Conservation (phyloP, 148 eudicot species). For the Camellia granthamiana region DNA sequence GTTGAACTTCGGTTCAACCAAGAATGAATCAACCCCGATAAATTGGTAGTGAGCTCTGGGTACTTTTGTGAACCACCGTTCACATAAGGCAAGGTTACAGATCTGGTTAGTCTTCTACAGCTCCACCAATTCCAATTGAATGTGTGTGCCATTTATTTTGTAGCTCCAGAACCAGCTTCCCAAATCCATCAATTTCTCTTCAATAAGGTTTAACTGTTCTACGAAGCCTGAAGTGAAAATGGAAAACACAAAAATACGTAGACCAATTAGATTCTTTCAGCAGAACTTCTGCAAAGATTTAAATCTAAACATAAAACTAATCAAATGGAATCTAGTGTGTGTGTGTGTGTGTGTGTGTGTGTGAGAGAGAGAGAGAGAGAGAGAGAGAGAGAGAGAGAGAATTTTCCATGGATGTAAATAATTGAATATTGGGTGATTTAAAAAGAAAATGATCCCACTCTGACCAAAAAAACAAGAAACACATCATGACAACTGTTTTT, state of each 20-base stretch:
- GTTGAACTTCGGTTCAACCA: conserved; percentile 95
- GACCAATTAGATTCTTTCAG: conserved; percentile 8
- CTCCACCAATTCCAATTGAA: conserved; percentile 74
- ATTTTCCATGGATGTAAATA: not conserved
- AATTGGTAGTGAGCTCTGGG: conserved; percentile 13
- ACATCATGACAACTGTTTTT: not conserved
- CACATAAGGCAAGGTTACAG: conserved; percentile 38
- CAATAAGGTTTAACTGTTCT: conserved; percentile 55
- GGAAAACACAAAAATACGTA: not conserved
- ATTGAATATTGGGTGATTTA: not conserved
- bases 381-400: not conserved
- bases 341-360: no score
- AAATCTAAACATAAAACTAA: not conserved
- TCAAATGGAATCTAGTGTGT: not conserved
- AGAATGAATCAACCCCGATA: conserved; percentile 19
- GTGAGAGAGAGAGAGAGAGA: not conserved
- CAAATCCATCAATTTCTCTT: conserved; percentile 49
- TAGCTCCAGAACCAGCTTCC: conserved; percentile 98
- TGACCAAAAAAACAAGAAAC: conserved; percentile 8
- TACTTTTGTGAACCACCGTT: conserved; percentile 65
- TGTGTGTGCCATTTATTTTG: conserved; percentile 58
- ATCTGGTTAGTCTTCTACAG: conserved; percentile 33
- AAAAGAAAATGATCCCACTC: not conserved
- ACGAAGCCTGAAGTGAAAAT: conserved; percentile 55
- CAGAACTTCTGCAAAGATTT: not conserved